These are phyloP conservation scores for Knoxia roxburghii DNA, from an alignment of 257 asterid genomes.

Conservation along the genomic window DNA sequence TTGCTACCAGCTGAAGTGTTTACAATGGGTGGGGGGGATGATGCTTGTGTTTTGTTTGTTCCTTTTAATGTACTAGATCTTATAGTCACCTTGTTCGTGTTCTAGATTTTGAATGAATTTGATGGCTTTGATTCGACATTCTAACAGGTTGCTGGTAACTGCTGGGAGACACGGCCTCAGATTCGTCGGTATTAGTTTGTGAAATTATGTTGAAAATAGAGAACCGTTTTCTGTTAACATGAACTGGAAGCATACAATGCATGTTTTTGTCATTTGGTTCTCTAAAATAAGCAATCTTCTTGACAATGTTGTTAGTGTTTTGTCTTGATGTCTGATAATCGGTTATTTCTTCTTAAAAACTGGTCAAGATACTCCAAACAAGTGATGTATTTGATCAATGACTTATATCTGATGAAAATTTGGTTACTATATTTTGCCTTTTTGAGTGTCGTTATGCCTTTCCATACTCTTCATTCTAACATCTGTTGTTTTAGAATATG, in stretches of 20 bases:
- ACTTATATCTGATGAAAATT: background rate
- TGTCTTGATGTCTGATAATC: background rate
- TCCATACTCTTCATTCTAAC: background rate
- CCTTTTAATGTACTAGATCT: background rate
- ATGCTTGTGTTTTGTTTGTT: background rate
- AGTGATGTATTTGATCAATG: background rate
- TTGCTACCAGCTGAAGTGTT: too few species aligned
- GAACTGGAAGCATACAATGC: background rate
- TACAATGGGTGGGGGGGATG: too few species aligned
- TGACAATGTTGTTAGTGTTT: background rate
- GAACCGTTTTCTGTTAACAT: background rate
- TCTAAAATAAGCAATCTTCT: background rate
- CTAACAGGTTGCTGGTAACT: constrained; percentile 9
- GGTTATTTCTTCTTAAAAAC: too few species aligned
- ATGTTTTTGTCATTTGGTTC: constrained; percentile 3
- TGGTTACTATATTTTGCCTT: background rate
- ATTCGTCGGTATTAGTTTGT: background rate
- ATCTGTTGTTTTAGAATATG: too few species aligned
- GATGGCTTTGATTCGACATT: background rate
- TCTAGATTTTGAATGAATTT: background rate
- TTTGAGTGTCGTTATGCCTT: background rate
- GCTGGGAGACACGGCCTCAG: background rate
- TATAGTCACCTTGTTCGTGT: background rate
- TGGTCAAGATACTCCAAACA: background rate
- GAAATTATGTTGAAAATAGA: background rate